Evolutionary conservation across 2,329 filamentous ascomycete genomes (phyloP), one percentile per base, ranked within the genome.

Genomic region (Diaporthe sp.): DNA sequence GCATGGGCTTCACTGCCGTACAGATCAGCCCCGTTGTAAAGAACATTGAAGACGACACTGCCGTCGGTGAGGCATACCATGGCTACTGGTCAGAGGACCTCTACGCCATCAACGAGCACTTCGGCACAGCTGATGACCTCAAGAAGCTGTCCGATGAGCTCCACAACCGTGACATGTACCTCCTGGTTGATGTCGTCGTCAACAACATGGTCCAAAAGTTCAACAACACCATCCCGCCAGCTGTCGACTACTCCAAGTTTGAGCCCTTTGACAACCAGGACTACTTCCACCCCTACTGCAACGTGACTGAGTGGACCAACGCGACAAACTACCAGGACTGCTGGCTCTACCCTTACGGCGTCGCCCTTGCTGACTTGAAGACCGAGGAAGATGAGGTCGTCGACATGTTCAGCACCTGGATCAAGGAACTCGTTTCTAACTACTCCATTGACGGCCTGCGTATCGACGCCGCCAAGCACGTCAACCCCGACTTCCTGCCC

Each of bases 391-490:
- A 83, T 0, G 81, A 82, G 1, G 88, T 94, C 13, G 85, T 87
- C 37, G 81, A 81, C 22, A 83, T 89, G 3, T 90, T 89, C 81
- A 85, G 90, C 72, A 82, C 84, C n/a, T 94, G 92, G 93, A 86
- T 94, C 78, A 81, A 81, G 25, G 84, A 84, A 57, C 84, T 94
- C 0, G 88, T 94, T 2, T 81, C 85, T 3, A 89, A 91, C 77
- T 94, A 93, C 80, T 86, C 85, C 25, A 91, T 93, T 84, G 91
- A 91, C 80, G 90, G 90, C 3, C 84, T 92, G 15, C 89, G 91
- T 47, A 88, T 92, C 78, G 91, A 92, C 77, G 91, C 89, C 0
- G 90, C 90, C 77, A 92, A 91, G 82, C 90, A 92, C 80, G 89
- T 92, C 20, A 86, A 91, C 77, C 87, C 88, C 76, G 85, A 85